Percentiles rank a stretch among this genome's conserved stretches.
Evolutionary conservation across 2,329 filamentous ascomycete species (phyloP).

Genomic region (Cercospora sp.): DNA sequence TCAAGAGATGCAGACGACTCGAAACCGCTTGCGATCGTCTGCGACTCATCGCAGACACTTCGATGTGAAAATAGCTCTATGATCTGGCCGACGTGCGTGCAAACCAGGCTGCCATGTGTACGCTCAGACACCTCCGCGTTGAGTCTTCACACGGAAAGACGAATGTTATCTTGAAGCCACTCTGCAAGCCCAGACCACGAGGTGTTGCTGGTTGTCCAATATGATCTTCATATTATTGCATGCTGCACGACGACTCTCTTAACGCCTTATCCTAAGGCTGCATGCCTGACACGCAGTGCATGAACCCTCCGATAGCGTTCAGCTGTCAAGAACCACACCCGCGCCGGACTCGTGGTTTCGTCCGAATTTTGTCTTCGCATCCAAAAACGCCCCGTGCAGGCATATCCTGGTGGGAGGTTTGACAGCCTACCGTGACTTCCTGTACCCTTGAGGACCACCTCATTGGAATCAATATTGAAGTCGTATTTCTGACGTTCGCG

Average conservation of each 20-base stretch:
- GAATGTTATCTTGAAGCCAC: conserved; percentile 9
- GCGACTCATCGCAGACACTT: conserved; percentile 10
- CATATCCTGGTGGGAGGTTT: conserved; percentile 17
- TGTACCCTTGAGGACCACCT: conserved; percentile 10
- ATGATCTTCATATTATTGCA: conserved; percentile 23
- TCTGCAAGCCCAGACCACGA: conserved; percentile 6
- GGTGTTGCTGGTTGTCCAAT: conserved; percentile 12
- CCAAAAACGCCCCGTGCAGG: conserved; percentile 2
- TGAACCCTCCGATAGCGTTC: conserved; percentile 6
- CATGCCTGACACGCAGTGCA: conserved; percentile 17
- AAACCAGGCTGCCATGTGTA: conserved; percentile 2
- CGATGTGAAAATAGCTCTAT: not conserved
- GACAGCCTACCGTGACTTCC: conserved; percentile 6
- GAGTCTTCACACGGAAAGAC: conserved; percentile 2
- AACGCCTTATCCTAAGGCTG: conserved; percentile 12
- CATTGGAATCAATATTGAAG: not conserved
- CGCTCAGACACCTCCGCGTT: conserved; percentile 16
- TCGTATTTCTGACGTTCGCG: conserved; percentile 16
- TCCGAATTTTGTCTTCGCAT: not conserved
- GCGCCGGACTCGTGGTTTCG: not conserved
- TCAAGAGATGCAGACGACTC: conserved; percentile 5
- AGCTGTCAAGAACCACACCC: conserved; percentile 1
- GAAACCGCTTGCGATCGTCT: not conserved
- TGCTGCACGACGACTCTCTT: conserved; percentile 2
- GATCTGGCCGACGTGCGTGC: not conserved